Evolutionary conservation across 441 rosid species (phyloP), one percentile per base, ranked within the genome.

Genomic region (Erysimum cheiri): DNA sequence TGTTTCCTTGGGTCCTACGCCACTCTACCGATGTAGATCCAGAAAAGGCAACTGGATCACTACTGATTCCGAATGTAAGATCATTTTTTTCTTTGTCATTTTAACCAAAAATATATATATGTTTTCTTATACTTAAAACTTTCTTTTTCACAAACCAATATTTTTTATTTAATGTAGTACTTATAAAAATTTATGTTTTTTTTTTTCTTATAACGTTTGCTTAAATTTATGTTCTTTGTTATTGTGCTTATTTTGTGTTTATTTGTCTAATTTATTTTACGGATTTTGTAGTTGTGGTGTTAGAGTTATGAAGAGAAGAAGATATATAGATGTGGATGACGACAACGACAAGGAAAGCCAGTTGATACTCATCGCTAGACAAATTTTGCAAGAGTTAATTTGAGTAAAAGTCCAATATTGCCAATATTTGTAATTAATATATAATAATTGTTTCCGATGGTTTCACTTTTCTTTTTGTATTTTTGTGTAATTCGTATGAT

Each of bases 21-120:
- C 85, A 44, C 61, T 39, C 4, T 47, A 33, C 56, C 24, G 78
- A 76, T 53, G 80, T 64, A 36, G 59, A 33, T 19, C 78, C 43
- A 81, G 81, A 56, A 93, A 79, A 84, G 92, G 85, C 37, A 91
- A 85, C 44, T 93, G 98, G 98, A 93, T 91, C 83, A 91, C 98
- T 47, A 89, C 96, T 14, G 97, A 93, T 65, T 75, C 97, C 12
- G 97, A 91, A 53, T 93, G 98, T 93, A 87, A 76, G 85, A 26
- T 11, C 19, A 26, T 26, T 26, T 26, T 26, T 26, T 26, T 3
- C 4, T 26, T 3, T 26, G 28, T 26, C 28, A 26, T 26, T 26
- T 26, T 3, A 26, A 26, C 28, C 28, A 26, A 24, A 24, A 2
- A 24, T 24, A 24, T 24, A 24, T 24, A 2, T 24, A 22, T 22